Evolutionary conservation across 345 rosid genomes (phyloP).

Genomic region (Limnanthes douglasii): DNA sequence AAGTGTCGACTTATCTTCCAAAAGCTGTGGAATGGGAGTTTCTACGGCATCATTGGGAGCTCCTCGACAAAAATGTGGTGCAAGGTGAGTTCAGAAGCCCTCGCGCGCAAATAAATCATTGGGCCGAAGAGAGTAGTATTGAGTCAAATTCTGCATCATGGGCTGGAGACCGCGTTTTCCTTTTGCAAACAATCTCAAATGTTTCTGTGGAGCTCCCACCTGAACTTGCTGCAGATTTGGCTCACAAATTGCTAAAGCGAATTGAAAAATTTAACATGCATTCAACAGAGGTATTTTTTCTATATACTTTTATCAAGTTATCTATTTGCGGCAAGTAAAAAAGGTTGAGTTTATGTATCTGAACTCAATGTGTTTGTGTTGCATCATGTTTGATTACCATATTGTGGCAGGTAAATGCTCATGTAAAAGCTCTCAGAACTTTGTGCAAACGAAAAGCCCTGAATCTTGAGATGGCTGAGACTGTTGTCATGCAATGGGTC

Average conservation of each 20-base stretch:
- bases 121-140: conserved; percentile 20
- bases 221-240: conserved; percentile 80
- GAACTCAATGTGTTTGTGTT: background rate
- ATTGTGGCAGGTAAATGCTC: conserved; percentile 74
- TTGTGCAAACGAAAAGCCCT: conserved; percentile 62
- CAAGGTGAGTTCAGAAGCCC: conserved; percentile 20
- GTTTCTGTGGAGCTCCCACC: conserved; percentile 78
- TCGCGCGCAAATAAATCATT: conserved; percentile 11
- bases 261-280: conserved; percentile 78
- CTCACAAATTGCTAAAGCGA: conserved; percentile 62
- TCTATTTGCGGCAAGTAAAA: background rate
- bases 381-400: conserved; percentile 7
- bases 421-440: conserved; percentile 78
- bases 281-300: conserved; percentile 58
- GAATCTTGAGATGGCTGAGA: conserved; percentile 41
- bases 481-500: conserved; percentile 60
- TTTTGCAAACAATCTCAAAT: conserved; percentile 79
- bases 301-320: background rate
- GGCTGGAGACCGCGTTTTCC: conserved; percentile 90
- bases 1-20: conserved; percentile 57
- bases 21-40: conserved; percentile 84
- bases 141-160: conserved; percentile 49
- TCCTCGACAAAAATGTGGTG: conserved; percentile 50
- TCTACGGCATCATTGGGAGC: conserved; percentile 83
- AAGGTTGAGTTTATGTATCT: background rate